Conservation (phyloP, 1,284 basidiomycete genomes). For the Apiotrichum veenhuisii region DNA sequence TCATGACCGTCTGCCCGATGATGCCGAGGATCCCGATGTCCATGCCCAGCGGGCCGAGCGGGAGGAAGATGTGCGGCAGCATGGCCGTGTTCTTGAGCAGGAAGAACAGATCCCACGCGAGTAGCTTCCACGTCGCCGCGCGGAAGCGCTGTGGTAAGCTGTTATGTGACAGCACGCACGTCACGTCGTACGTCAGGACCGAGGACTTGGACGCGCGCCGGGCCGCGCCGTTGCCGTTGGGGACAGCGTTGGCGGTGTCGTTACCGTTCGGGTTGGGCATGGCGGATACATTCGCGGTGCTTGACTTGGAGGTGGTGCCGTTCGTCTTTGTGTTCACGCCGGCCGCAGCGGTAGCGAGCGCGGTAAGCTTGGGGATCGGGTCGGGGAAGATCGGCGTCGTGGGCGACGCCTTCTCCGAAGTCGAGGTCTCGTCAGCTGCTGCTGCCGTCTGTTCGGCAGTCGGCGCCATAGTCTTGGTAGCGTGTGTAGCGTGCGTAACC, state of each 20-base stretch:
- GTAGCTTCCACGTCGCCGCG: constrained; percentile 4
- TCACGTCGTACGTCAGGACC: constrained; percentile 17
- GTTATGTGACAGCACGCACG: background rate
- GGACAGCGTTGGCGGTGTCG: background rate
- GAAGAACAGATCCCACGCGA: constrained; percentile 15
- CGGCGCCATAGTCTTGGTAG: no score
- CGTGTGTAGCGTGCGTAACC: no score
- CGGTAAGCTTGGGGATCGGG: no score
- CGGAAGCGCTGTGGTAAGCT: constrained; percentile 4
- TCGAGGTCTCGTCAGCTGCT: no score
- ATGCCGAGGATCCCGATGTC: constrained; percentile 18
- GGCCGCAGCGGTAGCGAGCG: background rate
- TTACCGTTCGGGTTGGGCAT: no score
- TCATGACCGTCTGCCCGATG: constrained; percentile 17
- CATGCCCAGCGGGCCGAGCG: background rate
- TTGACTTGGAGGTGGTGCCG: background rate
- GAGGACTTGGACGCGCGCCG: background rate
- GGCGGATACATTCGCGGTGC: no score
- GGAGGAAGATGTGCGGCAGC: constrained; percentile 21
- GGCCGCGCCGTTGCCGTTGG: background rate
- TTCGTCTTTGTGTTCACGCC: background rate
- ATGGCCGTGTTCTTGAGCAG: constrained; percentile 10
- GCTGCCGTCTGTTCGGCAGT: no score
- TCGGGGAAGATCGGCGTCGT: no score
- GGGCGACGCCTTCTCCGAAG: no score